Base-by-base conservation (phyloP, 2,329 filamentous ascomycete species). In the Bretziella fagacearum region DNA sequence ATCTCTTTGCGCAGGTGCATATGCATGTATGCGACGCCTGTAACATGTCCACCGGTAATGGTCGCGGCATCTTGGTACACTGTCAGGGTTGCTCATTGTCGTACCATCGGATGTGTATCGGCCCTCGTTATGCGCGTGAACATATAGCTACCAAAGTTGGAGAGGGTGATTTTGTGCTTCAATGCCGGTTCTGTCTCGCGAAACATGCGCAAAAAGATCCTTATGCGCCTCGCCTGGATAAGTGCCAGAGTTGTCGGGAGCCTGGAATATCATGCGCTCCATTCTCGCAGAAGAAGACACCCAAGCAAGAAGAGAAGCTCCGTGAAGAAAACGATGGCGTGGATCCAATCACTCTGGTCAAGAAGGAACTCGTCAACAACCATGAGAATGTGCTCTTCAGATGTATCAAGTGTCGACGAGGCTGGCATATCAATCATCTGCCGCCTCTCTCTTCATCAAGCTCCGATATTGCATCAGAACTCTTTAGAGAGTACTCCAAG, bases 61-160 rank as follows among this genome's bases (percentile, higher is more conserved):
- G 67, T 49, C 80, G 78, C 57, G 85, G 84, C 1, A 67, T 73
- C 32, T 66, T 98, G 20, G 71, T 98, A 27, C 79, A 80, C 57
- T 98, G 91, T 55, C 93, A 98, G 63, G 91, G 91, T 25, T 98
- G 91, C 59, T 85, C 80, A 2, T 68, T 79, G 41, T 71, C 82
- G 0, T 94, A 85, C 54, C 91, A 98, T 62, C 84, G 83, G 59
- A 65, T 64, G 33, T 98, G 91, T 57, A 68, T 98, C 23, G 86
- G 89, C 1, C 67, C 70, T 42, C 75, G 91, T 43, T 73, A 71
- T 44, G 66, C 60, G 10, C 73, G 91, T 51, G 85, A 94, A n/a
- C 91, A 96, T 59, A 65, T 91, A 29, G 84, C 84, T 7, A 96
- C 86, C 20, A 98, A 96, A 59, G 63, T 95, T 45, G 78, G 69